Evolutionary conservation across 140 eudicot species (phyloP).

Genomic region (Senecio squalidus): DNA sequence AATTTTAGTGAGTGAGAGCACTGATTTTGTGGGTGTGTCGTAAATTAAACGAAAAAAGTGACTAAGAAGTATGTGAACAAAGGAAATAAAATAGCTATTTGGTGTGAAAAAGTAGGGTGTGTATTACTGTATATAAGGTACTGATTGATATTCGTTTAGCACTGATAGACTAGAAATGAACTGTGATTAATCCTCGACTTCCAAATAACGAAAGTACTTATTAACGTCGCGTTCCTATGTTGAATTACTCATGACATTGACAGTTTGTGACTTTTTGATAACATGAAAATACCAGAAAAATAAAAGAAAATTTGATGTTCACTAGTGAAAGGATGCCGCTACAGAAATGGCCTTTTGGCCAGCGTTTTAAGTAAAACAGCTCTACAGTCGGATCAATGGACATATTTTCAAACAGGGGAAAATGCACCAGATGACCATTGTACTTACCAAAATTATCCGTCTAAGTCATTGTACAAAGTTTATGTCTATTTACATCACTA

Average conservation of each 20-base stretch:
- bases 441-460: no score
- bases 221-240: background rate
- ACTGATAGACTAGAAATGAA: constrained; percentile 5
- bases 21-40: constrained; percentile 9
- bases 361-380: no score
- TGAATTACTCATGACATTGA: constrained; percentile 8
- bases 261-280: constrained; percentile 10
- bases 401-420: no score
- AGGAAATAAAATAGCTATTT: constrained; percentile 29
- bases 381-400: no score
- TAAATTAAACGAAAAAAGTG: background rate
- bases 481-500: no score
- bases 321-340: background rate
- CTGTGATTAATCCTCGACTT: background rate
- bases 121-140: constrained; percentile 11
- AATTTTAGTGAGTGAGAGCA: constrained; percentile 2
- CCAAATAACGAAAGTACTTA: background rate
- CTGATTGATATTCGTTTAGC: constrained; percentile 21
- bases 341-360: background rate
- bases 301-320: no score
- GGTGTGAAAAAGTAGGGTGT: constrained; percentile 21
- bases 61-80: constrained; percentile 3
- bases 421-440: no score
- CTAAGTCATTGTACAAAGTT: no score
- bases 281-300: background rate